Evolutionary conservation across 805 yeast genomes (phyloP).

Genomic region (Candida tibetensis): DNA sequence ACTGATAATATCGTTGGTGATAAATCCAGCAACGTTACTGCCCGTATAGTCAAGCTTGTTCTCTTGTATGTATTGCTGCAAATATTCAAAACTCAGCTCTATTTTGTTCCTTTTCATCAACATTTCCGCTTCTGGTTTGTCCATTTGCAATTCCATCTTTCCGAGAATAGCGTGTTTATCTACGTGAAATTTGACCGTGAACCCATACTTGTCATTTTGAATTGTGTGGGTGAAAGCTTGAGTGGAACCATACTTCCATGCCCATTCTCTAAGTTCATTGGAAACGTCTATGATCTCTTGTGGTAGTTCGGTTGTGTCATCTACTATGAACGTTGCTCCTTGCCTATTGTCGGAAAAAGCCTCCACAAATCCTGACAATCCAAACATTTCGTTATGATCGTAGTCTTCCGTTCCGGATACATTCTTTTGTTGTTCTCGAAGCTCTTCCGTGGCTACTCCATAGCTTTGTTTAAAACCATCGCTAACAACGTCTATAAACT

Average conservation of each 20-base stretch:
- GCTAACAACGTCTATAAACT: constrained; percentile 46
- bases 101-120: constrained; percentile 10
- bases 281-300: constrained; percentile 41
- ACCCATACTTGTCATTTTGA: constrained; percentile 26
- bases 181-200: constrained; percentile 41
- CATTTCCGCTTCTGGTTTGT: neutral
- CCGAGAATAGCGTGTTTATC: constrained; percentile 40
- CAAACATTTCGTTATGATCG: constrained; percentile 33
- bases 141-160: constrained; percentile 16
- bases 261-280: constrained; percentile 51
- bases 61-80: constrained; percentile 22
- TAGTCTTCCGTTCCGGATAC: constrained; percentile 10
- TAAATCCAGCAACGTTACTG: constrained; percentile 42
- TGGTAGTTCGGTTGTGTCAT: constrained; percentile 26
- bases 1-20: constrained; percentile 41
- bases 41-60: constrained; percentile 34
- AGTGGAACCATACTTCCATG: constrained; percentile 74
- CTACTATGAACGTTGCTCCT: constrained; percentile 17
- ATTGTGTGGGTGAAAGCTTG: constrained; percentile 66
- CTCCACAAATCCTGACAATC: constrained; percentile 30
- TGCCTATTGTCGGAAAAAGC: constrained; percentile 11
- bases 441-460: constrained; percentile 12
- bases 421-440: constrained; percentile 8
- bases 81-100: constrained; percentile 30
- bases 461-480: constrained; percentile 38